Evolutionary conservation across 108 stramenopile genomes (phyloP), one percentile per base, ranked within the genome.

Genomic region (Aureococcus anophagefferens): DNA sequence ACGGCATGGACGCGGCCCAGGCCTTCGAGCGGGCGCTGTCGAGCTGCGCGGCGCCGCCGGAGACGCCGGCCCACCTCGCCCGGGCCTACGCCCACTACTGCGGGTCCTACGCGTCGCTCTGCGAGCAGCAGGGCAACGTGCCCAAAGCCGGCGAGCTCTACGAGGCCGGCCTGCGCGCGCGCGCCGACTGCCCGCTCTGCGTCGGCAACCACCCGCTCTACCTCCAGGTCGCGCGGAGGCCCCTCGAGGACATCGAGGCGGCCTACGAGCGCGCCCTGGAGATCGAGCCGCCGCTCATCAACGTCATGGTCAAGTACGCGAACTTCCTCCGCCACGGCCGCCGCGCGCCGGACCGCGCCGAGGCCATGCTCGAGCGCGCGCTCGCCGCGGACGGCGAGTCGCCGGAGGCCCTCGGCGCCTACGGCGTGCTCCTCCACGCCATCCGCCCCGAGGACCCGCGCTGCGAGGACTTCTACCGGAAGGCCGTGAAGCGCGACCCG

Each of bases 341-440:
- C 33, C 63, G 63, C n/a, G 66, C 73, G 65, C 59, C n/a, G 51
- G 36, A 18, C 46, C 74, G 11, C 30, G 81, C 83, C 16, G 81
- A 82, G 68, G 63, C 29, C 18, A 21, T 68, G 46, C 82, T 79
- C 63, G 7, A 29, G 32, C 33, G 31, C 28, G 81, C 81, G 17
- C 29, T 84, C 31, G n/a, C 21, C 30, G 5, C 62, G 28, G 68
- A 62, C 68, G 66, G 76, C 32, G 46, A 33, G 21, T 64, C 80
- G 45, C 30, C 79, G 0, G 76, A 80, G 3, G 75, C 77, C 14
- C 64, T 82, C 67, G 77, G 76, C 13, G 65, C 63, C 65, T 82
- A 82, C 63, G 83, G 81, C 0, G 78, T 79, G 21, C 82, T 84
- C 66, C 45, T 79, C 14, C 81, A 81, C 68, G 81, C 78, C 35